Conservation (phyloP, 2,329 filamentous ascomycete genomes). For the Monosporascus sp. region DNA sequence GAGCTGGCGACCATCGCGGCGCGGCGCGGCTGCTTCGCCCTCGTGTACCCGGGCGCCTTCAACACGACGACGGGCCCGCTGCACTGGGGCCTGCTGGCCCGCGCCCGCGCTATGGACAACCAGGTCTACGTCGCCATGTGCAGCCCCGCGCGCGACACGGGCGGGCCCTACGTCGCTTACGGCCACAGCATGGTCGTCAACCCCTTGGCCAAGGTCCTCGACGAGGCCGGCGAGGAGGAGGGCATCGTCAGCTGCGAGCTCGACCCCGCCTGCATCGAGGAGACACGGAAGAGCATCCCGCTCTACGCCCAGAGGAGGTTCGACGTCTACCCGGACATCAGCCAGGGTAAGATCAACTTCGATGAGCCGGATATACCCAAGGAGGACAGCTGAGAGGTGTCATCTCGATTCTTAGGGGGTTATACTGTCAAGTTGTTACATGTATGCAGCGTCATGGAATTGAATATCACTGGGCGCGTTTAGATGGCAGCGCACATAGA, state of each 20-base stretch:
- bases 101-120: constrained; percentile 85
- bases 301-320: constrained; percentile 81
- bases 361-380: constrained; percentile 18
- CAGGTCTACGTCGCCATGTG: constrained; percentile 92
- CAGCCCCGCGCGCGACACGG: constrained; percentile 77
- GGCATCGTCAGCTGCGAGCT: constrained; percentile 70
- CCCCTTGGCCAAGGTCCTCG: constrained; percentile 78
- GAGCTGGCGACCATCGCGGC: constrained; percentile 88
- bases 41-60: constrained; percentile 95
- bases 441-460: too few relatives aligned
- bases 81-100: constrained; percentile 82
- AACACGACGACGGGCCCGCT: constrained; percentile 88
- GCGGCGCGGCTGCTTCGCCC: constrained; percentile 75
- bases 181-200: constrained; percentile 87
- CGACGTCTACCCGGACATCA: constrained; percentile 92
- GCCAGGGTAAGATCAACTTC: constrained; percentile 45
- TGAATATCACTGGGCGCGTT: too few relatives aligned
- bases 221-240: constrained; percentile 73
- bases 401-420: too few relatives aligned
- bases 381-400: not conserved
- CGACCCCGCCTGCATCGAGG: constrained; percentile 61
- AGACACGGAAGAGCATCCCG: constrained; percentile 77
- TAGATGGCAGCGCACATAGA: too few relatives aligned
- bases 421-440: too few relatives aligned
- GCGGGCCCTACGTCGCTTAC: constrained; percentile 79